Evolutionary conservation across 306 rosid genomes (phyloP).

Genomic region (Pterocarpus santalinus): DNA sequence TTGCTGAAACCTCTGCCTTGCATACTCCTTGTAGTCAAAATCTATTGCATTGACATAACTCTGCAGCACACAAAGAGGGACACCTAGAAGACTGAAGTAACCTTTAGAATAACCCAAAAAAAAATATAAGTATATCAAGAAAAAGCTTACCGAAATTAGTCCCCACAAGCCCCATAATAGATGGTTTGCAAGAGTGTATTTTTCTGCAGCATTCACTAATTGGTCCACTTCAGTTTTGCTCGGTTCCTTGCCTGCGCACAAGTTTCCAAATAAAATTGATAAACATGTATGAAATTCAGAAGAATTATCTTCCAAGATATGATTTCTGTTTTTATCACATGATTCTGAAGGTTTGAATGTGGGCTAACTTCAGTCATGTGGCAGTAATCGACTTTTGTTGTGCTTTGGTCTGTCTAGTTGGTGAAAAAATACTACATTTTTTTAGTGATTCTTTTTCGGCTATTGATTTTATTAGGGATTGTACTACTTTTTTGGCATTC

Average conservation of each 20-base stretch:
- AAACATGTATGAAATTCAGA: conserved; percentile 5
- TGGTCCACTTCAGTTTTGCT: conserved; percentile 66
- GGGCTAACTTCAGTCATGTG: not conserved
- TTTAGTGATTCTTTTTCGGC: too few relatives aligned
- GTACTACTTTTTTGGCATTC: too few relatives aligned
- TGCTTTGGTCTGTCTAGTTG: too few relatives aligned
- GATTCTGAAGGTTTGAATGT: conserved; percentile 19
- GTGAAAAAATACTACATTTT: too few relatives aligned
- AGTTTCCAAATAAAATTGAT: not conserved
- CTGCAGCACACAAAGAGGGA: conserved; percentile 53
- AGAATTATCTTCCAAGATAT: not conserved
- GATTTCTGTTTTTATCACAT: conserved; percentile 1
- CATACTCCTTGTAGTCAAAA: conserved; percentile 86
- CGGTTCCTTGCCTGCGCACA: conserved; percentile 54
- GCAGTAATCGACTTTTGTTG: too few relatives aligned
- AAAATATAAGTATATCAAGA: too few relatives aligned
- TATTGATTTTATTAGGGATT: too few relatives aligned
- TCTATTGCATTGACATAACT: conserved; percentile 83
- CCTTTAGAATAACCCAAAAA: too few relatives aligned
- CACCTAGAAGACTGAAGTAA: not conserved
- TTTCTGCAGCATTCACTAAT: conserved; percentile 62
- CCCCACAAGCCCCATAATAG: conserved; percentile 97
- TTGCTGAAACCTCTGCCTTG: conserved; percentile 85
- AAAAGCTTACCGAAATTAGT: conserved; percentile 73
- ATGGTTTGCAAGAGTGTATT: conserved; percentile 82